Base-by-base conservation (phyloP, 2,329 filamentous ascomycete species). In the Paraphaeosphaeria minitans region DNA sequence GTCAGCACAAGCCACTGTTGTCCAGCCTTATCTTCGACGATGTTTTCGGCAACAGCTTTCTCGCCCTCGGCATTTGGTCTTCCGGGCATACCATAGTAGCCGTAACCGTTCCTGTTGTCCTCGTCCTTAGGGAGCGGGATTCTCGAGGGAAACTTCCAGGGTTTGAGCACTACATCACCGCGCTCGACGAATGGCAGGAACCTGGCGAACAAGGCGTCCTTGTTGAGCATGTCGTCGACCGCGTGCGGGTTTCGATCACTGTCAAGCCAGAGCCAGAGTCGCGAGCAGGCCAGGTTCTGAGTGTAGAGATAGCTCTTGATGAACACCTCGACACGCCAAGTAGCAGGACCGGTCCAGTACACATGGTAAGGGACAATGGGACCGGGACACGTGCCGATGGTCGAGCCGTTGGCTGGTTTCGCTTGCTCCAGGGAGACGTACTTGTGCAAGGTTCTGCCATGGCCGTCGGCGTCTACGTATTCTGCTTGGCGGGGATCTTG, bases 261-360 rank as follows among this genome's bases (percentile, higher is more conserved):
- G 66, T 85, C 83, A 13, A 85, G 74, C 83, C 83, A 85, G 4
- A 85, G 66, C 73, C 78, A 83, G 7, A 85, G 74, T 33, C 82
- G 77, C 33, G 80, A 83, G 66, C 83, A 85, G 10, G 83, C 80
- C 27, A 85, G 70, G 59, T 85, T 85, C 60, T 85, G 83, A 0
- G 83, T 85, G 67, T 85, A 82, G 0, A 85, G 78, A 65, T 85
- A 83, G 55, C 80, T 81, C 74, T 85, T 85, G 74, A 85, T 74
- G 63, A 85, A 85, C 31, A 83, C 75, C 63, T 85, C 83, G 43
- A 85, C 81, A 45, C 83, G 76, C 83, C 83, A 85, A 3, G 82
- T 85, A 3, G 83, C 82, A 9, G 82, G 80, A 3, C 83, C 83
- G 8, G 82, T 83, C 83, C 83, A 85, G 77, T 85, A 85, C 29